Conservation (phyloP, 805 yeast species). For the Hyphopichia homilentoma region DNA sequence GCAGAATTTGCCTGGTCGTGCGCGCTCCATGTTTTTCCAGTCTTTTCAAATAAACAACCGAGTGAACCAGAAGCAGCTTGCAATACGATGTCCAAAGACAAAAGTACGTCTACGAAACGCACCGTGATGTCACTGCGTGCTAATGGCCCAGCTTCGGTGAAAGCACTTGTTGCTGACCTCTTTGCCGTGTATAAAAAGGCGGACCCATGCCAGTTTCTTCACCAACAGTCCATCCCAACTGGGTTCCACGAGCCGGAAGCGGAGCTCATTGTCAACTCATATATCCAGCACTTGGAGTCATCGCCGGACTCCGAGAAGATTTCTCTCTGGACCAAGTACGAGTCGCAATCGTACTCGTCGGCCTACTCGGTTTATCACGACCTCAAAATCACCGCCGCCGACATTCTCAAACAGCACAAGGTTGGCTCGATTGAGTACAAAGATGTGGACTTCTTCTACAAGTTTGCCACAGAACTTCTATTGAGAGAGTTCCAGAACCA, state of each 20-base stretch:
- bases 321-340: conserved; percentile 42
- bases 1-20: too few species aligned
- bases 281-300: conserved; percentile 29
- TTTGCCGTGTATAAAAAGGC: conserved; percentile 23
- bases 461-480: conserved; percentile 57
- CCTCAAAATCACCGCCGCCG: conserved; percentile 51
- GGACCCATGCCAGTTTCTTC: conserved; percentile 19
- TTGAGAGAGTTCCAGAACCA: conserved; percentile 49
- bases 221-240: conserved; percentile 32
- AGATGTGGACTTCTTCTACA: conserved; percentile 59
- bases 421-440: conserved; percentile 49
- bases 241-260: conserved; percentile 46
- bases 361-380: conserved; percentile 66
- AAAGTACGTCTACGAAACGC: too few species aligned
- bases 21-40: too few species aligned
- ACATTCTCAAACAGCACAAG: conserved; percentile 43
- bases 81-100: too few species aligned
- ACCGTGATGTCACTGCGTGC: too few species aligned
- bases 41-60: too few species aligned
- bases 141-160: too few species aligned
- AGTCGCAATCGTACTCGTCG: conserved; percentile 36
- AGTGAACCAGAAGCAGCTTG: too few species aligned
- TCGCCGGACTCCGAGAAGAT: conserved; percentile 26
- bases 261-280: conserved; percentile 39
- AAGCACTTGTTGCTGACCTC: too few species aligned